phyloP scores from a whole-genome alignment of 345 rosid genomes.

The Acer yangbiense region DNA sequence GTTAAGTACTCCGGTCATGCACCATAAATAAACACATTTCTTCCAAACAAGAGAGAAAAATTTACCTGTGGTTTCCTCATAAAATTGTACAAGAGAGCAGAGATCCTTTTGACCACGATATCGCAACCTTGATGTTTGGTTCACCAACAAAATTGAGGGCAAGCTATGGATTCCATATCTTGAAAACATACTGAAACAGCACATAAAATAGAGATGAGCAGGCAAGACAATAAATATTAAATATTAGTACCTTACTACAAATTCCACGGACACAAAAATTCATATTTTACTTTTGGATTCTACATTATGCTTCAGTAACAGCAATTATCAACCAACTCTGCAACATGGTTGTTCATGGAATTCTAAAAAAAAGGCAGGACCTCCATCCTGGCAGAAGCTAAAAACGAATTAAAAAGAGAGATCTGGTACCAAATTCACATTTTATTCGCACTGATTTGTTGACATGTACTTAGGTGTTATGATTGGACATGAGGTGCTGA shows the following conservation, averaged over 20 bases:
- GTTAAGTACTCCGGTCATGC: not conserved
- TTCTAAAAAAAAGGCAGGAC: not conserved
- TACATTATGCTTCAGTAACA: not conserved
- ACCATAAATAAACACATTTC: not conserved
- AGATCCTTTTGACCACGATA: conserved; percentile 71
- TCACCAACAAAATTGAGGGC: conserved; percentile 71
- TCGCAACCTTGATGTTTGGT: conserved; percentile 55
- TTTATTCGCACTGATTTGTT: not conserved
- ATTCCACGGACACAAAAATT: not conserved
- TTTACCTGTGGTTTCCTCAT: conserved; percentile 70
- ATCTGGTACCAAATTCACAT: not conserved
- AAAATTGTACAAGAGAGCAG: conserved; percentile 60
- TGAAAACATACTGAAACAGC: conserved; percentile 65
- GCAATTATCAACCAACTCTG: not conserved
- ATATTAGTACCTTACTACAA: not conserved
- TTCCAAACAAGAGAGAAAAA: not conserved
- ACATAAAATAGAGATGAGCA: conserved; percentile 15
- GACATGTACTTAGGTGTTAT: not conserved
- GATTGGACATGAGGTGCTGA: not conserved
- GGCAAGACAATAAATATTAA: conserved; percentile 2
- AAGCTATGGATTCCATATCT: conserved; percentile 84
- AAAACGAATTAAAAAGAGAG: not conserved
- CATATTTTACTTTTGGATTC: not conserved
- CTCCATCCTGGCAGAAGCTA: not conserved
- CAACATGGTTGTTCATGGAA: not conserved